Evolutionary conservation across 768 basidiomycete species (phyloP).

Genomic region (Leccinum pellstonianum): DNA sequence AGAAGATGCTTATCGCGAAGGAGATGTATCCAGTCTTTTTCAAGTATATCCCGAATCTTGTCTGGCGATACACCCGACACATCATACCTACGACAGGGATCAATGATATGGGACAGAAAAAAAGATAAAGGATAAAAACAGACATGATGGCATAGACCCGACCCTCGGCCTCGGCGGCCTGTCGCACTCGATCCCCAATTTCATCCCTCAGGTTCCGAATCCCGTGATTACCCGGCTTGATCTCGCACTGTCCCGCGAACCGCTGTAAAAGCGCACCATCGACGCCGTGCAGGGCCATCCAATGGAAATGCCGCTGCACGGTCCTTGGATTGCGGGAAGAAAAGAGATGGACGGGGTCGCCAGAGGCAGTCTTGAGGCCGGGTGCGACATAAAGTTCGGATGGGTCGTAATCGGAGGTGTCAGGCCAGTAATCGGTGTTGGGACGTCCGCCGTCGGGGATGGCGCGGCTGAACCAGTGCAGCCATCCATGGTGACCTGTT

Average conservation of each 20-base stretch:
- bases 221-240: conserved; percentile 51
- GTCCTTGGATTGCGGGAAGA: conserved; percentile 77
- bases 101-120: neutral
- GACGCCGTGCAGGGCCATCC: conserved; percentile 82
- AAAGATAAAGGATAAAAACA: conserved; percentile 24
- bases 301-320: conserved; percentile 54
- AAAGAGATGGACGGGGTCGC: conserved; percentile 67
- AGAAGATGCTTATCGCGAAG: conserved; percentile 58
- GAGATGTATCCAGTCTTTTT: conserved; percentile 75
- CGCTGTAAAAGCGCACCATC: conserved; percentile 84
- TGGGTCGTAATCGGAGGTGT: conserved; percentile 64
- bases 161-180: conserved; percentile 78
- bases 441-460: conserved; percentile 67
- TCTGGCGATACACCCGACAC: conserved; percentile 74
- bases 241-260: conserved; percentile 66
- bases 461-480: conserved; percentile 79
- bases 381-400: conserved; percentile 71
- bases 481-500: conserved; percentile 78
- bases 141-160: conserved; percentile 85
- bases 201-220: conserved; percentile 69
- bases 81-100: conserved; percentile 61
- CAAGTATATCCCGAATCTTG: conserved; percentile 62
- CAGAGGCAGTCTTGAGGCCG: conserved; percentile 56
- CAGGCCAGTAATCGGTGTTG: conserved; percentile 80
- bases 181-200: conserved; percentile 65